Base-by-base conservation (phyloP, 2,329 filamentous ascomycete species). In the Cladosporium sp. region DNA sequence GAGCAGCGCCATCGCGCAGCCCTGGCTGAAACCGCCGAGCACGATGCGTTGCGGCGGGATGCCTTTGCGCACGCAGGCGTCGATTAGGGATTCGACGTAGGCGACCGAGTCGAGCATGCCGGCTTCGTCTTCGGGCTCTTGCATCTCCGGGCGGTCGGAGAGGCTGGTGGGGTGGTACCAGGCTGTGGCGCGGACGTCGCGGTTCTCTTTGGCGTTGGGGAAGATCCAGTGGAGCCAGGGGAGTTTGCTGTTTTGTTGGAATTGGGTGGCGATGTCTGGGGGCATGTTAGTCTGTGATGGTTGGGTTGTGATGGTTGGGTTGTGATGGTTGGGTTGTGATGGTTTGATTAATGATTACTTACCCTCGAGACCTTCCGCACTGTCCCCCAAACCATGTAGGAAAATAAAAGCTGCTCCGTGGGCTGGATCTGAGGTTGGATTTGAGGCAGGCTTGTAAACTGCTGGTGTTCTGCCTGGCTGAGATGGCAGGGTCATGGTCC, bases 171-270 rank as follows among this genome's bases (percentile, higher is more conserved):
- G 82, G 23, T 74, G 76, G 72, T 78, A 83, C 83, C 81, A 85
- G 23, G 80, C 83, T 66, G 77, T 81, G 26, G 78, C 73, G 68
- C 77, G 78, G 18, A 81, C 75, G 54, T 83, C 80, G 64, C 75
- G 78, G 69, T 83, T 80, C 46, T 81, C 76, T 49, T 77, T 75
- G 2, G 83, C 82, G 63, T 82, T 84, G 16, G 84, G 83, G 30
- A 85, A 77, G 48, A 84, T 74, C 82, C 82, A 85, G 57, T 77
- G 76, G 68, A 84, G 72, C 69, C 83, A 77, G 0, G 81, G 77
- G 5, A 85, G 76, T 71, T 84, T 85, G 66, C 75, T 73, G 53
- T 80, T 80, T 46, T 78, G 70, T 66, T 83, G 81, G 69, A 84
- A 84, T 68, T 76, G 73, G 26, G 74, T 70, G 23, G 73, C 71